Percentiles rank a stretch among this genome's conserved stretches.
Evolutionary conservation across 2,329 filamentous ascomycete species (phyloP).

Genomic region (Podosphaera fusca): DNA sequence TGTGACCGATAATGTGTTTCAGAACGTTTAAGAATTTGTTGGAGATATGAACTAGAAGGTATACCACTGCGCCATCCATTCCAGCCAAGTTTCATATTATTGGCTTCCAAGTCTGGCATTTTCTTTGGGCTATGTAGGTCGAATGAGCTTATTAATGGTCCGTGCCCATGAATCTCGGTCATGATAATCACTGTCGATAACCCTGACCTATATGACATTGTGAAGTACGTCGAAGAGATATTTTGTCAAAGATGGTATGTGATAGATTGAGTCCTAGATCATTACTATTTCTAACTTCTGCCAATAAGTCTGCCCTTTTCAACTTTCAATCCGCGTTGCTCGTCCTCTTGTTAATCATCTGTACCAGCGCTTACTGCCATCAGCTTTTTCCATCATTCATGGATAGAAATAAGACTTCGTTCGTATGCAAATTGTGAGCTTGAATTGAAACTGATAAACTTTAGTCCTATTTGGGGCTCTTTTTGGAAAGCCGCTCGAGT

Average conservation of each 20-base stretch:
- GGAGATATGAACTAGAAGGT: too few species aligned
- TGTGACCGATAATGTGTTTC: too few species aligned
- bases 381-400: conserved; percentile 73
- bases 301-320: conserved; percentile 72
- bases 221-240: too few species aligned
- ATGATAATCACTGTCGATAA: too few species aligned
- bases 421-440: conserved; percentile 14
- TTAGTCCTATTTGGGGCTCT: conserved; percentile 29
- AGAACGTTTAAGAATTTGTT: too few species aligned
- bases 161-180: too few species aligned
- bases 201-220: too few species aligned
- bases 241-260: not conserved
- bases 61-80: too few species aligned
- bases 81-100: too few species aligned
- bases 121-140: too few species aligned
- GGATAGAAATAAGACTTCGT: conserved; percentile 85
- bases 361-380: conserved; percentile 86
- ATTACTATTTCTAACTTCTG: not conserved
- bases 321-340: conserved; percentile 95
- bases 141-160: too few species aligned
- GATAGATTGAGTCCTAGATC: not conserved
- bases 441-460: conserved; percentile 3
- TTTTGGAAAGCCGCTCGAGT: conserved; percentile 94
- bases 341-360: conserved; percentile 84
- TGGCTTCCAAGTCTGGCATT: too few species aligned